Conservation (phyloP, 257 asterid genomes). For the Solanum corneliomulleri region DNA sequence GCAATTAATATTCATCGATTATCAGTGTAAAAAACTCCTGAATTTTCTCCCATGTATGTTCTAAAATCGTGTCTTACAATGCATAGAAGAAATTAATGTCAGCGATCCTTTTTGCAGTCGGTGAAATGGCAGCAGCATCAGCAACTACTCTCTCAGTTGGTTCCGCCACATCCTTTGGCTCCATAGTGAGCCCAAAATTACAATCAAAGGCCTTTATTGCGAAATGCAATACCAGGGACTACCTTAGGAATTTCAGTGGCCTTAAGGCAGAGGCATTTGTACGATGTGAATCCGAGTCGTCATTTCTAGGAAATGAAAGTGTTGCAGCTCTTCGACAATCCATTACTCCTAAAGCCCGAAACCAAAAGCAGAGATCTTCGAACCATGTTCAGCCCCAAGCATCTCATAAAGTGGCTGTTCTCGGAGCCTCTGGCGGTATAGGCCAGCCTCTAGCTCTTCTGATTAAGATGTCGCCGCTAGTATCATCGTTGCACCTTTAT, state of each 20-base stretch:
- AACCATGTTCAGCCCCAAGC: conserved; percentile 2
- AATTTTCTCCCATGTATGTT: not conserved
- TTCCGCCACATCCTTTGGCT: not conserved
- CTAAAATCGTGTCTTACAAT: not conserved
- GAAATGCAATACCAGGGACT: not conserved
- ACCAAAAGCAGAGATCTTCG: not conserved
- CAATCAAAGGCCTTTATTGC: not conserved
- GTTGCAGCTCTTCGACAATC: not conserved
- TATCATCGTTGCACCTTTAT: conserved; percentile 1
- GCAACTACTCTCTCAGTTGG: conserved; percentile 7
- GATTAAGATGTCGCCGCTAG: conserved; percentile 13
- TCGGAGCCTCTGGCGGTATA: conserved; percentile 13
- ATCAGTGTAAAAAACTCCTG: not conserved
- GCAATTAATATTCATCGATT: not conserved
- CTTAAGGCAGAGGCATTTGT: not conserved
- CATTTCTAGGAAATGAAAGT: conserved; percentile 1
- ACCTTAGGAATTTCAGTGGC: not conserved
- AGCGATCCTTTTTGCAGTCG: not conserved
- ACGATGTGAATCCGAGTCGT: not conserved
- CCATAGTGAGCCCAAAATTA: not conserved
- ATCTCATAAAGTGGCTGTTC: conserved; percentile 7
- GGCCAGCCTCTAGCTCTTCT: conserved; percentile 11
- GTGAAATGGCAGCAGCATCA: conserved; percentile 8
- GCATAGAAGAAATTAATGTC: not conserved
- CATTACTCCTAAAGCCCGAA: not conserved